These are phyloP conservation scores for Alnus glutinosa DNA, from an alignment of 306 rosid genomes.

Conservation along the genomic window DNA sequence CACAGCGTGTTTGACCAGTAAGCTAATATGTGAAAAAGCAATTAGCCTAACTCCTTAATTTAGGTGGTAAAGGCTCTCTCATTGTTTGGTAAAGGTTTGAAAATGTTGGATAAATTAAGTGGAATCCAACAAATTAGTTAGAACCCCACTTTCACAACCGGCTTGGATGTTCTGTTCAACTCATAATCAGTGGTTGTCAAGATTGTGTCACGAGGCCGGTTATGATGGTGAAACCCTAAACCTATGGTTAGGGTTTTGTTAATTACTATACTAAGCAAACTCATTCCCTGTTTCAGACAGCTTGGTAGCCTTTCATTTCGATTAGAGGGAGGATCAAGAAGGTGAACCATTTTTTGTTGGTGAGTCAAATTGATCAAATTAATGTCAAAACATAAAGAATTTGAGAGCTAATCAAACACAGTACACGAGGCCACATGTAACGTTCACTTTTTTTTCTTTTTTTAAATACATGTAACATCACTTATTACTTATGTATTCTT, in stretches of 20 bases:
- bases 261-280: not conserved
- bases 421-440: too few relatives aligned
- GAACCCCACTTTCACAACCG: not conserved
- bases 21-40: not conserved
- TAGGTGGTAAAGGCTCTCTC: not conserved
- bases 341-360: not conserved
- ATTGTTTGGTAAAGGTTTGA: conserved; percentile 1
- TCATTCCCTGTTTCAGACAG: too few relatives aligned
- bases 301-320: not conserved
- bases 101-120: not conserved
- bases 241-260: not conserved
- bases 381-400: too few relatives aligned
- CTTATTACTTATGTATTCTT: too few relatives aligned
- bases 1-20: conserved; percentile 5
- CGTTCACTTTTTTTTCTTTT: too few relatives aligned
- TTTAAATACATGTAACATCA: too few relatives aligned
- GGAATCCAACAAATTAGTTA: not conserved
- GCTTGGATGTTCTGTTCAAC: too few relatives aligned
- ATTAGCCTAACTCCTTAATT: conserved; percentile 10
- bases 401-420: too few relatives aligned
- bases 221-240: not conserved
- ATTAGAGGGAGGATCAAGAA: not conserved
- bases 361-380: not conserved
- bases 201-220: not conserved
- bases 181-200: not conserved